phyloP scores from a whole-genome alignment of 345 rosid genomes.

The Linum trigynum region DNA sequence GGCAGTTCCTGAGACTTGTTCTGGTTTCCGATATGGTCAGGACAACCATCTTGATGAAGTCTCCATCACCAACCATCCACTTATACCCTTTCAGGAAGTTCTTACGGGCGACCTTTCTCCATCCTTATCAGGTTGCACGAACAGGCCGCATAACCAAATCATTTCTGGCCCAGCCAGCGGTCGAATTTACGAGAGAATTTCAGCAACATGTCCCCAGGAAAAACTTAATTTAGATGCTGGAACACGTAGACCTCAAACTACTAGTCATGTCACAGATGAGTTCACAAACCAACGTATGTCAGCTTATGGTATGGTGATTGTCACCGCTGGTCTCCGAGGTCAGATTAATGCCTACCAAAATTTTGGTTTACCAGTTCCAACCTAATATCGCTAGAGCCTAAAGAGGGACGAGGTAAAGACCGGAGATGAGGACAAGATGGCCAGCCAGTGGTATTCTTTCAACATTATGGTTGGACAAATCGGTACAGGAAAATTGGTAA shows the following conservation, averaged over 20 bases:
- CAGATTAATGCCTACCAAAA: constrained; percentile 35
- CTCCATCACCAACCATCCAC: not conserved
- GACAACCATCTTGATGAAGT: constrained; percentile 7
- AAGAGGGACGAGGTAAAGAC: not conserved
- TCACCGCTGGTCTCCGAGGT: constrained; percentile 41
- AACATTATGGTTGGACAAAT: too few species aligned
- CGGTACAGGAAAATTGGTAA: too few species aligned
- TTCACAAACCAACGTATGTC: too few species aligned
- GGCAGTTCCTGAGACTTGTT: not conserved
- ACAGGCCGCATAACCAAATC: constrained; percentile 20
- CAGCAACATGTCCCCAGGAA: constrained; percentile 60
- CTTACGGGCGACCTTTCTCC: constrained; percentile 22
- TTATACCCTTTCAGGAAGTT: not conserved
- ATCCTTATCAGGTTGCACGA: constrained; percentile 18
- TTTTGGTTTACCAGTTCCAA: constrained; percentile 31
- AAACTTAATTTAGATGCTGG: constrained; percentile 26
- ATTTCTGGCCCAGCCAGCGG: constrained; percentile 13
- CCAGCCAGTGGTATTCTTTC: too few species aligned
- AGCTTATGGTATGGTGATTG: constrained; percentile 36
- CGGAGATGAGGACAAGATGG: too few species aligned
- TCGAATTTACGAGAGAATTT: constrained; percentile 26
- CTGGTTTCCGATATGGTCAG: constrained; percentile 5
- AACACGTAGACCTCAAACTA: constrained; percentile 17
- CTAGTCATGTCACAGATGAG: constrained; percentile 11
- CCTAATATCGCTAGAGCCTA: not conserved